A percentile compares a stretch with the other conserved stretches of the same genome.
Evolutionary conservation across 371 early-diverging fungal species (phyloP).

Genomic region (Mortierella sp.): DNA sequence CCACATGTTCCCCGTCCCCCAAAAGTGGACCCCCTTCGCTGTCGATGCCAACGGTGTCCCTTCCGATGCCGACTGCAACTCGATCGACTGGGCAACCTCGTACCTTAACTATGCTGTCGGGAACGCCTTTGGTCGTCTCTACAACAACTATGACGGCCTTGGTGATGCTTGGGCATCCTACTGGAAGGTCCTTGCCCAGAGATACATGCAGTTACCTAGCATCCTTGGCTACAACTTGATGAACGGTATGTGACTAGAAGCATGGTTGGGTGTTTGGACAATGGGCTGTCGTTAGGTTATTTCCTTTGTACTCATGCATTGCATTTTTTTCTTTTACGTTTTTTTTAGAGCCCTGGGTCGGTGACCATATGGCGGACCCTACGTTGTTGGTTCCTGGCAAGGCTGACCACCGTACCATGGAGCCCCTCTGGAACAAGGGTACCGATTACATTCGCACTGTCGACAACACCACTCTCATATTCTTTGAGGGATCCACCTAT

Average conservation of each 20-base stretch:
- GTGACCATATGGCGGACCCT: constrained; percentile 61
- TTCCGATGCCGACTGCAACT: constrained; percentile 55
- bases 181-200: constrained; percentile 63
- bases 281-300: background rate
- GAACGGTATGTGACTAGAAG: constrained; percentile 45
- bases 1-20: constrained; percentile 59
- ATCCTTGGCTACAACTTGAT: constrained; percentile 71
- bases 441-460: constrained; percentile 61
- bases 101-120: constrained; percentile 63
- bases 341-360: constrained; percentile 64
- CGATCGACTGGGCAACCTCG: constrained; percentile 61
- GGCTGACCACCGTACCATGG: constrained; percentile 60
- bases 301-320: too few species aligned
- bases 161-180: constrained; percentile 65
- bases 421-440: constrained; percentile 64
- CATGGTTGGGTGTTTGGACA: too few species aligned
- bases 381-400: constrained; percentile 56
- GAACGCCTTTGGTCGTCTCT: constrained; percentile 65
- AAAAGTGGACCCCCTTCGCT: constrained; percentile 57
- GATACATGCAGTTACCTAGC: constrained; percentile 59
- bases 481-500: constrained; percentile 67
- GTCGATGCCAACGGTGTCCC: constrained; percentile 63
- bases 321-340: background rate
- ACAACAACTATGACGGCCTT: constrained; percentile 65
- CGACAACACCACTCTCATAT: constrained; percentile 62